Evolutionary conservation across 192 early-diverging fungal genomes (phyloP), one percentile per base, ranked within the genome.

Genomic region (Coemansia sp.): DNA sequence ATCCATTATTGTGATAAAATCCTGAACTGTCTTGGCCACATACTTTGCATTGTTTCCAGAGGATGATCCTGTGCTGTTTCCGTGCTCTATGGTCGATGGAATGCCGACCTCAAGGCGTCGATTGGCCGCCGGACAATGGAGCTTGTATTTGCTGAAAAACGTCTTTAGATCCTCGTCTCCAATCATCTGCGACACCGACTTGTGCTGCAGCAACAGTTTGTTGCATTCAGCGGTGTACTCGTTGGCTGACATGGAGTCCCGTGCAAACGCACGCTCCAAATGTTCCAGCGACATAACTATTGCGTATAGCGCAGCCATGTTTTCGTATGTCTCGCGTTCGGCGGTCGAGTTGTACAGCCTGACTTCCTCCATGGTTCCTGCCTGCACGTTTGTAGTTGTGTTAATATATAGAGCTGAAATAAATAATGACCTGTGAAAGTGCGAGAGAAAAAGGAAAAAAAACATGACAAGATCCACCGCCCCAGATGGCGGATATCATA

Each of bases 1-100:
- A 73, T 98, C 95, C 90, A 95, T 89, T 0, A 91, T 79, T 2
- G 94, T 98, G 59, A 96, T 97, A 68, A 96, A 98, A 56, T 84
- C 84, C 83, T 91, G 82, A 3, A 79, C 34, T 2, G 87, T 91
- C 65, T 97, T 90, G 0, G 91, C 93, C 19, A 94, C 87, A 50
- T 89, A 81, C 77, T 92, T 91, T n/a, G 87, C 87, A 6, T 86
- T 85, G 50, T 82, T 88, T 1, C 76, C 71, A 2, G 80, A 64
- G 1, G 45, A 36, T 11, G 34, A 54, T 64, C 47, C 58, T 45
- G 36, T 81, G 61, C 36, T 64, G 11, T 85, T 85, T 0, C 87
- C 90, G 82, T 97, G 95, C 68, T 98, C 97, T 33, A 95, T 86
- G 0, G 97, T 98, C 10, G 92, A 91, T 2, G 97, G 97, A 0